Evolutionary conservation across 2,329 filamentous ascomycete species (phyloP).

Genomic region (Aspergillus terreus): DNA sequence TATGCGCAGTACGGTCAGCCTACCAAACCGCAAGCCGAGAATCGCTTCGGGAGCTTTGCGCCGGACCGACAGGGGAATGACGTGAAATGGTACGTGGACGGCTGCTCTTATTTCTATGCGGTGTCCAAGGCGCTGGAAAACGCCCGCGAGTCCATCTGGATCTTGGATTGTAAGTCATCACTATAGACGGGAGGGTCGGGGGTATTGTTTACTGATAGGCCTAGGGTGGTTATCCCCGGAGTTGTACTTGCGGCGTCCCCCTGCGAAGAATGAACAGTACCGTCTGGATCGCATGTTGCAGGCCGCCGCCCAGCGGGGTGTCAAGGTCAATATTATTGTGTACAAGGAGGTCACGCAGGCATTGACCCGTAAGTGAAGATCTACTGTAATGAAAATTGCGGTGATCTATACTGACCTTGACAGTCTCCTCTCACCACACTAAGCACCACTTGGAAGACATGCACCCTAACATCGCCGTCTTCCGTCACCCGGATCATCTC

Average conservation of each 20-base stretch:
- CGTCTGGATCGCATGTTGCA: constrained; percentile 78
- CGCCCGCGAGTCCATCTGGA: constrained; percentile 75
- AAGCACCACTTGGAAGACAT: constrained; percentile 73
- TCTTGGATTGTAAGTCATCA: constrained; percentile 63
- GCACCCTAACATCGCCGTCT: constrained; percentile 81
- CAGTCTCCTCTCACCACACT: constrained; percentile 67
- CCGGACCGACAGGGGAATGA: constrained; percentile 67
- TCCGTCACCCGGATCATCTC: constrained; percentile 84
- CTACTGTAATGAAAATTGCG: not conserved
- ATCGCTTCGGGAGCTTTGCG: constrained; percentile 64
- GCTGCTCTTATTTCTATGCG: constrained; percentile 79
- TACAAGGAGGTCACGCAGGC: constrained; percentile 88
- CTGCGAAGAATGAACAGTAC: constrained; percentile 76
- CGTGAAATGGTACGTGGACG: constrained; percentile 85
- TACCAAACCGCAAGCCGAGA: constrained; percentile 35
- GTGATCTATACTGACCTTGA: constrained; percentile 3
- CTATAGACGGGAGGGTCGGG: not conserved
- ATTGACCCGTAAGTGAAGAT: constrained; percentile 62
- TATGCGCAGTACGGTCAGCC: constrained; percentile 43
- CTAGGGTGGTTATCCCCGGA: constrained; percentile 79
- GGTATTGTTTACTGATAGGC: constrained; percentile 8
- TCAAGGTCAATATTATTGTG: constrained; percentile 79
- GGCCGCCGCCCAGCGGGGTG: constrained; percentile 77
- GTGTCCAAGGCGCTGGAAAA: constrained; percentile 75
- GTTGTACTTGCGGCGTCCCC: constrained; percentile 78